Evolutionary conservation across 2,329 filamentous ascomycete species (phyloP).

Genomic region (Endothia cerciana): DNA sequence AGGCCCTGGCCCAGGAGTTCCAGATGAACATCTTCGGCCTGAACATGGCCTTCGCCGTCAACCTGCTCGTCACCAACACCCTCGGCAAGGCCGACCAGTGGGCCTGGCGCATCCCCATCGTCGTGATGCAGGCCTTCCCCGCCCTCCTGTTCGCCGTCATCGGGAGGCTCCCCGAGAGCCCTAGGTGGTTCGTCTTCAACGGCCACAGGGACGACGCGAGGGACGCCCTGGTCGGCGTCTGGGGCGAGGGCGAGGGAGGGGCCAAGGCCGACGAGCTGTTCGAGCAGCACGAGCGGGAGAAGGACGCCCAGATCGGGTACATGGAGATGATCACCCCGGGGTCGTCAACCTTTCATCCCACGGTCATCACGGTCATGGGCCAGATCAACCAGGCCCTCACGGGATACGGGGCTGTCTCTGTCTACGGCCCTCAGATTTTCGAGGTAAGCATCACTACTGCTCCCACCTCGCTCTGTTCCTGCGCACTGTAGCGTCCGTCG

Average conservation of each 20-base stretch:
- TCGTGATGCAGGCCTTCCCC: slow-evolving; percentile 64
- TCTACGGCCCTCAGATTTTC: slow-evolving; percentile 68
- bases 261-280: slow-evolving; percentile 48
- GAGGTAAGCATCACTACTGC: slow-evolving; percentile 30
- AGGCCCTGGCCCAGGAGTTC: slow-evolving; percentile 64
- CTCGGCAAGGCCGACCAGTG: slow-evolving; percentile 61
- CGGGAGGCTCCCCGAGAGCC: slow-evolving; percentile 58
- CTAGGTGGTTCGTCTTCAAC: slow-evolving; percentile 60
- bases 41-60: slow-evolving; percentile 63
- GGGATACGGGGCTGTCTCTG: slow-evolving; percentile 62
- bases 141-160: slow-evolving; percentile 57
- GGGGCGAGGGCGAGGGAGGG: slow-evolving; percentile 46
- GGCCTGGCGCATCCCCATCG: slow-evolving; percentile 65
- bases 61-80: slow-evolving; percentile 55
- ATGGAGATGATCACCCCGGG: slow-evolving; percentile 60
- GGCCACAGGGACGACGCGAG: slow-evolving; percentile 54
- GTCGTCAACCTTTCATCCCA: slow-evolving; percentile 62
- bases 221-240: slow-evolving; percentile 50
- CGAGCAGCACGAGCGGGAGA: slow-evolving; percentile 54
- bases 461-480: too few species aligned
- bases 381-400: slow-evolving; percentile 64
- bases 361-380: slow-evolving; percentile 64
- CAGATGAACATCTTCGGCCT: slow-evolving; percentile 67
- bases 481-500: too few species aligned
- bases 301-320: slow-evolving; percentile 52